These are phyloP conservation scores for Suhomyces bolitotheri DNA, from an alignment of 1,139 yeast species.

Conservation along the genomic window DNA sequence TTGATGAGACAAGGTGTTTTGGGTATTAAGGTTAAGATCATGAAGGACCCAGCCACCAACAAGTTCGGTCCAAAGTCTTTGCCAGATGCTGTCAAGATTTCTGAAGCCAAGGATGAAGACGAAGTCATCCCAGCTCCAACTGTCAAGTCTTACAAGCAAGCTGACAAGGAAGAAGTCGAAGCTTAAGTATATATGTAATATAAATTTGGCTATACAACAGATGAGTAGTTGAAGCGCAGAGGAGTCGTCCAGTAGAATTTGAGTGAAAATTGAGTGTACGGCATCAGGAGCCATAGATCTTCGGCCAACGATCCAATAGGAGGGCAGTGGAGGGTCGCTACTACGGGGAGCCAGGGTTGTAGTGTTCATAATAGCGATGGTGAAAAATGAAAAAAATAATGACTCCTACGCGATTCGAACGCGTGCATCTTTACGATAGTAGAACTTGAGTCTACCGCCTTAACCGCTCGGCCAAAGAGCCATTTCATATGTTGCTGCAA, in stretches of 20 bases:
- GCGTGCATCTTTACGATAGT: conserved; percentile 9
- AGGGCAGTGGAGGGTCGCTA: too few relatives aligned
- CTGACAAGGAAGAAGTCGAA: conserved; percentile 30
- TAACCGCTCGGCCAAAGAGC: conserved; percentile 9
- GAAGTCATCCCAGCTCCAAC: conserved; percentile 76
- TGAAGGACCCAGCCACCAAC: conserved; percentile 97
- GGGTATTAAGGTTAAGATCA: conserved; percentile 98
- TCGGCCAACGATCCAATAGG: conserved; percentile 1
- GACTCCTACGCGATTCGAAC: conserved; percentile 10
- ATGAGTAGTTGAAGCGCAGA: too few relatives aligned
- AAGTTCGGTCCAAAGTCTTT: conserved; percentile 86
- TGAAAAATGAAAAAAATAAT: conserved; percentile 1
- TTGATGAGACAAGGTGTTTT: conserved; percentile 99
- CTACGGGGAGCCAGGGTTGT: too few relatives aligned
- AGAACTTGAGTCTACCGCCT: conserved; percentile 10
- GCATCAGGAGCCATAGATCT: too few relatives aligned
- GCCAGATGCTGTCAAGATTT: conserved; percentile 95
- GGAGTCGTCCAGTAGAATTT: too few relatives aligned
- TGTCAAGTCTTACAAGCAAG: conserved; percentile 69
- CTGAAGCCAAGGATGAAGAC: conserved; percentile 97
- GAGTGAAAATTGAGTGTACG: background rate
- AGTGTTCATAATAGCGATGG: too few relatives aligned
- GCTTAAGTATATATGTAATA: conserved; percentile 18
- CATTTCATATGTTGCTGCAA: background rate
- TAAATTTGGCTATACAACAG: conserved; percentile 2